Conservation (phyloP, 2,329 filamentous ascomycete genomes). For the Knufia petricola region DNA sequence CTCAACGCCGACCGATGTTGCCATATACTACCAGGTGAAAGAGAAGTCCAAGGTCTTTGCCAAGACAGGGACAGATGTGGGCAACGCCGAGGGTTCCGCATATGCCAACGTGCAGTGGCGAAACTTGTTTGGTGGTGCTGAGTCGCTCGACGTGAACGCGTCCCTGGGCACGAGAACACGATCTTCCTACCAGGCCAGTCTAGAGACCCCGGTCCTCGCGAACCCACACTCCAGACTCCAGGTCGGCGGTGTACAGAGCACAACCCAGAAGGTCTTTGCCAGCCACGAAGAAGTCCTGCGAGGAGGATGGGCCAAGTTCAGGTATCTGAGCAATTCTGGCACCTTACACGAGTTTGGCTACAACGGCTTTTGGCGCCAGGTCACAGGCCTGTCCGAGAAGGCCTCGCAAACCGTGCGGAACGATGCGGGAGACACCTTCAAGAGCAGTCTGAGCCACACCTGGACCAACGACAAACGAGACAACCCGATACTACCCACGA, state of each 20-base stretch:
- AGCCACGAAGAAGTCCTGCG: slow-evolving; percentile 84
- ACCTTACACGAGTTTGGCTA: slow-evolving; percentile 72
- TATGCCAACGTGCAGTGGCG: slow-evolving; percentile 80
- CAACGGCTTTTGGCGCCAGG: slow-evolving; percentile 73
- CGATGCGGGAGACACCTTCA: slow-evolving; percentile 84
- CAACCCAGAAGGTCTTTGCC: slow-evolving; percentile 83
- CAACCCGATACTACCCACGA: slow-evolving; percentile 71
- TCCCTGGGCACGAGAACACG: slow-evolving; percentile 82
- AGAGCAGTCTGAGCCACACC: slow-evolving; percentile 73
- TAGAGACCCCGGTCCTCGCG: slow-evolving; percentile 72
- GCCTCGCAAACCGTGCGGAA: slow-evolving; percentile 73
- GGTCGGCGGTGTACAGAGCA: slow-evolving; percentile 69
- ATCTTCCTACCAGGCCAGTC: slow-evolving; percentile 79
- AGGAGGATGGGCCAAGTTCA: slow-evolving; percentile 65
- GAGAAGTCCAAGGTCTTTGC: slow-evolving; percentile 78
- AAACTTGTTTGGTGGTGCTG: slow-evolving; percentile 90
- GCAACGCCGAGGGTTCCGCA: slow-evolving; percentile 86
- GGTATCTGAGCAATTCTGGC: slow-evolving; percentile 57
- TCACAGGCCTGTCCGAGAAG: slow-evolving; percentile 65
- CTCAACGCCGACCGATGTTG: slow-evolving; percentile 65
- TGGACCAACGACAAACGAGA: slow-evolving; percentile 75
- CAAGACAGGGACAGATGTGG: slow-evolving; percentile 89
- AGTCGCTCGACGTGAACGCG: slow-evolving; percentile 77
- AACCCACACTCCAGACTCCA: slow-evolving; percentile 74
- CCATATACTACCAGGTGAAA: slow-evolving; percentile 65